Evolutionary conservation across 768 basidiomycete genomes (phyloP).

Genomic region (Suillus decipiens): DNA sequence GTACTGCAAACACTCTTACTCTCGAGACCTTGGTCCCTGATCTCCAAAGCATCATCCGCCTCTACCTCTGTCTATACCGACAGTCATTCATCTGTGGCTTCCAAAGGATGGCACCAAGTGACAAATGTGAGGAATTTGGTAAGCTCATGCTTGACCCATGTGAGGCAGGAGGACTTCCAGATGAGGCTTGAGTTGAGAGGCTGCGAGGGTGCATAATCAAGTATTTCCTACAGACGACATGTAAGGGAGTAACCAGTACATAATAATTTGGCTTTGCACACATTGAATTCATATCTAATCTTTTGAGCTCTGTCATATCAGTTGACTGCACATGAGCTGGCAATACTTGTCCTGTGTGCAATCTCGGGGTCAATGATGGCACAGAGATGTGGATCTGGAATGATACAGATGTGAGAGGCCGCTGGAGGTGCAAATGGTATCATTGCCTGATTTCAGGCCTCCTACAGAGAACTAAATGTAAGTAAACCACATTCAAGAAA

Average conservation of each 20-base stretch:
- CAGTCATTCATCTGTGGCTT: conserved; percentile 94
- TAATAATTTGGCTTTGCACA: conserved; percentile 38
- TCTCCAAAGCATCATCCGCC: conserved; percentile 94
- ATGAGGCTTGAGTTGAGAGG: conserved; percentile 84
- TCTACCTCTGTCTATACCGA: conserved; percentile 98
- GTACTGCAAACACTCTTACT: conserved; percentile 95
- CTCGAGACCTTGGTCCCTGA: conserved; percentile 88
- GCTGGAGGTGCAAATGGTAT: conserved; percentile 44
- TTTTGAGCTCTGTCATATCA: conserved; percentile 95
- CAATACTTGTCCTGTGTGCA: conserved; percentile 90
- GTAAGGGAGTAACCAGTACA: not conserved
- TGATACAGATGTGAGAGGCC: conserved; percentile 41
- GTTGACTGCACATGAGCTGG: conserved; percentile 88
- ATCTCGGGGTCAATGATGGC: conserved; percentile 89
- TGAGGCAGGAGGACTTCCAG: conserved; percentile 99
- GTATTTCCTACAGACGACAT: conserved; percentile 62
- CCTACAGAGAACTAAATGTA: conserved; percentile 32
- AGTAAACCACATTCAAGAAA: not conserved
- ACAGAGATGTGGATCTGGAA: conserved; percentile 78
- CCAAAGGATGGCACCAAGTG: conserved; percentile 93
- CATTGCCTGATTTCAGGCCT: conserved; percentile 40
- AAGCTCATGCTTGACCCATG: conserved; percentile 86
- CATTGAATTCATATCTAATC: conserved; percentile 89
- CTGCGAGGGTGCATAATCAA: conserved; percentile 90
- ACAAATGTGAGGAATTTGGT: conserved; percentile 98